Percentiles rank a stretch among this genome's conserved stretches.
These are phyloP conservation scores for Prosopis cineraria DNA, from an alignment of 306 rosid genomes.

Conservation along the genomic window DNA sequence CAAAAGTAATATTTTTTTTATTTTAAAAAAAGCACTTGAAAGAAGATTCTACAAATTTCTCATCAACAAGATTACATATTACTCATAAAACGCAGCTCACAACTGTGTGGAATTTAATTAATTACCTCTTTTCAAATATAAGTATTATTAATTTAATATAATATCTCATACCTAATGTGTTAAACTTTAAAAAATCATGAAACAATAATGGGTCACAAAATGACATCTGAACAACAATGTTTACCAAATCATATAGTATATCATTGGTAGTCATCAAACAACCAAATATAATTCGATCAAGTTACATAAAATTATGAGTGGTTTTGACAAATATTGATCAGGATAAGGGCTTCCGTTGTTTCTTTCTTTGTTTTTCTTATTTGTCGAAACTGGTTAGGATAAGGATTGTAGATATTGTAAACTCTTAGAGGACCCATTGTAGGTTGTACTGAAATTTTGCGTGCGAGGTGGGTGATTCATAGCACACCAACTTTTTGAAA, in stretches of 20 bases:
- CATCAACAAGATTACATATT: too few species aligned
- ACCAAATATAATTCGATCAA: background rate
- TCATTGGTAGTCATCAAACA: background rate
- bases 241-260: constrained; percentile 24
- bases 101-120: too few species aligned
- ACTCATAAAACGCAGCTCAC: too few species aligned
- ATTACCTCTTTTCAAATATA: too few species aligned
- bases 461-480: constrained; percentile 29
- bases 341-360: background rate
- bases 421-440: background rate
- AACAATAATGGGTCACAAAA: background rate
- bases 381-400: background rate
- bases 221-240: constrained; percentile 18
- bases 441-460: constrained; percentile 19
- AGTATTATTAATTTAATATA: too few species aligned
- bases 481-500: background rate
- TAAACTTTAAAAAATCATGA: background rate
- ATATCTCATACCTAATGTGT: background rate
- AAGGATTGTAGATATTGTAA: constrained; percentile 7
- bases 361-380: background rate
- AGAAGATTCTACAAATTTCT: too few species aligned
- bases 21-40: too few species aligned
- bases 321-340: background rate
- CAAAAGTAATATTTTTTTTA: too few species aligned
- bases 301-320: constrained; percentile 1